These are phyloP conservation scores for Candida dajiaensis DNA, from an alignment of 805 yeast genomes.

Conservation along the genomic window DNA sequence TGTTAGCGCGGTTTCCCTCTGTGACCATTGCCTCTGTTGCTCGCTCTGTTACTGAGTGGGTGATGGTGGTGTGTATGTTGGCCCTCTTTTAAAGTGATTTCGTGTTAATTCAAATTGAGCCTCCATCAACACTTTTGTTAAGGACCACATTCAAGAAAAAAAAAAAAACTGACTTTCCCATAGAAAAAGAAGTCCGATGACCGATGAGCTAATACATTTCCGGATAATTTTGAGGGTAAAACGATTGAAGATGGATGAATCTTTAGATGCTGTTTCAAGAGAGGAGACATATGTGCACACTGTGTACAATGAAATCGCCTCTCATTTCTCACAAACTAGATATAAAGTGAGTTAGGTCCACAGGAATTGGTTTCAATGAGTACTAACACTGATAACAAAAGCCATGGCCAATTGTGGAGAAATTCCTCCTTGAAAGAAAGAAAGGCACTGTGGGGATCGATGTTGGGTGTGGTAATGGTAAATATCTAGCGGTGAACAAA, in stretches of 20 bases:
- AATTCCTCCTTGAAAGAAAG: slow-evolving; percentile 45
- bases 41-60: too few relatives aligned
- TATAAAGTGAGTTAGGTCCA: slow-evolving; percentile 45
- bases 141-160: neutral
- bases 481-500: slow-evolving; percentile 70
- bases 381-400: slow-evolving; percentile 11
- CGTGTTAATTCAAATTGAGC: neutral
- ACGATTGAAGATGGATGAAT: slow-evolving; percentile 16
- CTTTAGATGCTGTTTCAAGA: slow-evolving; percentile 43
- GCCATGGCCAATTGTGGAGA: slow-evolving; percentile 95
- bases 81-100: neutral
- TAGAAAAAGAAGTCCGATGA: neutral
- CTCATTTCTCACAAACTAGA: slow-evolving; percentile 89
- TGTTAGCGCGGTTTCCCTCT: neutral
- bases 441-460: slow-evolving; percentile 75
- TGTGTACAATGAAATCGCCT: slow-evolving; percentile 90
- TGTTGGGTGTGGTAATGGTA: slow-evolving; percentile 97
- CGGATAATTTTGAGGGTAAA: neutral
- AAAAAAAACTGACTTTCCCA: neutral
- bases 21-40: slow-evolving; percentile 1
- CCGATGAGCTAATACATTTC: neutral
- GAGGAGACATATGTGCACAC: slow-evolving; percentile 81
- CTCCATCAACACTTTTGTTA: neutral
- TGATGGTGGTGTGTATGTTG: too few relatives aligned
- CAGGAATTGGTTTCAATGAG: too few relatives aligned